These are phyloP conservation scores for Amylocystis lapponica DNA, from an alignment of 768 basidiomycete species.

Conservation along the genomic window DNA sequence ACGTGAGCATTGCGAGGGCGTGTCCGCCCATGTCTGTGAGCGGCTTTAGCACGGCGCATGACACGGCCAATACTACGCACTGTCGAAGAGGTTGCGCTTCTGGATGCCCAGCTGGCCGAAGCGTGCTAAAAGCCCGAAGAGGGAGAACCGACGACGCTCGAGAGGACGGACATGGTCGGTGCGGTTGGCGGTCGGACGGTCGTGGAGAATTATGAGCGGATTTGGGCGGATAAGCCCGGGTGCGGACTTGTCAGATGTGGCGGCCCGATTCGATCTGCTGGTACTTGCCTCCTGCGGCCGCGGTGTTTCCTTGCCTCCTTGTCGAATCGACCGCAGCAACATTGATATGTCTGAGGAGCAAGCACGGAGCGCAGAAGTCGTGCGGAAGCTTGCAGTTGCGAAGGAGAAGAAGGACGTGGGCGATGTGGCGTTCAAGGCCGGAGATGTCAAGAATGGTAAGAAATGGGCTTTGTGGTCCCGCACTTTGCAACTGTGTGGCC, in stretches of 20 bases:
- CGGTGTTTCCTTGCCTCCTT: no score
- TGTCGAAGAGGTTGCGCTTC: slow-evolving; percentile 69
- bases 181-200: not conserved
- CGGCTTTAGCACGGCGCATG: no score
- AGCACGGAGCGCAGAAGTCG: slow-evolving; percentile 5
- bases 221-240: no score
- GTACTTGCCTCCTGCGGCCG: not conserved
- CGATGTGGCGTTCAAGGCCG: slow-evolving; percentile 31
- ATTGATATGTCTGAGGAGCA: no score
- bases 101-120: slow-evolving; percentile 87
- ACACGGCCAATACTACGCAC: slow-evolving; percentile 40
- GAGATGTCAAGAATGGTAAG: slow-evolving; percentile 27
- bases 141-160: slow-evolving; percentile 74
- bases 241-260: no score
- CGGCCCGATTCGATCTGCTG: no score
- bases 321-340: no score
- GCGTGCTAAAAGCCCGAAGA: slow-evolving; percentile 77
- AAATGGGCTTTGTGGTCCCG: not conserved
- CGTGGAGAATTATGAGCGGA: no score
- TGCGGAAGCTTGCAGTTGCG: slow-evolving; percentile 52
- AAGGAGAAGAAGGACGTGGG: slow-evolving; percentile 36
- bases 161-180: slow-evolving; percentile 52
- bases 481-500: not conserved
- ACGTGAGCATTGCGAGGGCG: slow-evolving; percentile 58
- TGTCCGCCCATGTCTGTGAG: slow-evolving; percentile 67